Evolutionary conservation across 2,329 filamentous ascomycete species (phyloP), one percentile per base, ranked within the genome.

Genomic region (Xylariales sp.): DNA sequence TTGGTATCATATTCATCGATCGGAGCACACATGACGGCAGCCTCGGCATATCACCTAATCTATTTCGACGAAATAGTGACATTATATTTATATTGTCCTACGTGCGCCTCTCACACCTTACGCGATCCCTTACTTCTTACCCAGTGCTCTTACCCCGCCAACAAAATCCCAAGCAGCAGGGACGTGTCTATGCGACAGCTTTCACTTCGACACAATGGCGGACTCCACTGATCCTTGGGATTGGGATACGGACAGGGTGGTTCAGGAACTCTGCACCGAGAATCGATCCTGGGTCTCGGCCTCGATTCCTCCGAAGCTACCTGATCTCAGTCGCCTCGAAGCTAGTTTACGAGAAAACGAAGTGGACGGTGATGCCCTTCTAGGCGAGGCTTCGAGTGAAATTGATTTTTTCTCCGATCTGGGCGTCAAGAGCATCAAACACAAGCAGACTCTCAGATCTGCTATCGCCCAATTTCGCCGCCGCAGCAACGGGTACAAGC

Each of bases 171-270:
- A n/a, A n/a, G n/a, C n/a, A n/a, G n/a, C n/a, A n/a, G n/a, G n/a
- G n/a, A n/a, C n/a, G 7, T 14, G 29, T 10, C 15, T 14, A 15
- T 7, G 29, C 8, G 15, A 14, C 3, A 24, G 10, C 16, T 25
- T 15, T 15, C 19, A 11, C 18, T 8, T 15, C 21, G 38, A 40
- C 28, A 24, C 19, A 21, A 32, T 40, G 38, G n/a, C 20, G 18
- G 28, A 32, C 35, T 58, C 60, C 12, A 57, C 63, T 42, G 87
- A 95, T 62, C 88, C 88, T n/a, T 84, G 82, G 60, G 55, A 73
- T 40, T 95, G 88, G 88, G 74, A 75, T 25, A 70, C 82, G 22
- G 78, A 84, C 27, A 72, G 80, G 25, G 78, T 94, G 9, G 74
- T 85, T 8, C 58, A 69, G 12, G 80, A 83, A 53, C 68, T 94